A percentile compares a stretch with the other conserved stretches of the same genome.
phyloP scores from a whole-genome alignment of 352 stramenopile species.

The Phytophthora constricta region DNA sequence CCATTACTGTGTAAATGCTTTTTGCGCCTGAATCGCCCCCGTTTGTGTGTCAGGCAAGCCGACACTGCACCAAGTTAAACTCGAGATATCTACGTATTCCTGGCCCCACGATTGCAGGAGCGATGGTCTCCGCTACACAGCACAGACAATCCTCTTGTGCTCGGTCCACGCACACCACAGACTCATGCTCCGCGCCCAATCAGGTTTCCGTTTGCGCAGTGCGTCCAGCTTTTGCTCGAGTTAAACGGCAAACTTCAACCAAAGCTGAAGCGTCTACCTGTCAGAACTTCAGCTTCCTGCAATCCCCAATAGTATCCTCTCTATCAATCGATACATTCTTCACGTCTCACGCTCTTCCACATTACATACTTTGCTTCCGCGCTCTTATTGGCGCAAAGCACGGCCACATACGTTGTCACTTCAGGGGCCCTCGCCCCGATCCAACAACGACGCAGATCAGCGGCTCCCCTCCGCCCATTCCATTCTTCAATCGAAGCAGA shows the following conservation, averaged over 20 bases:
- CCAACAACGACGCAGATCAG: neutral
- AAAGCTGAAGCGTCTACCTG: neutral
- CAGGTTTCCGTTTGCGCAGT: neutral
- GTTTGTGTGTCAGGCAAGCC: no score
- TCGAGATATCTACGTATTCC: no score
- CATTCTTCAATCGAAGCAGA: neutral
- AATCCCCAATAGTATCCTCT: no score
- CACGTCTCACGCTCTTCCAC: no score
- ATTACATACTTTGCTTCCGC: neutral
- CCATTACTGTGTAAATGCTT: no score
- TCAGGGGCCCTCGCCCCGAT: neutral
- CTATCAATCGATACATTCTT: no score
- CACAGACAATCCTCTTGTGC: neutral
- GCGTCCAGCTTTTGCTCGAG: neutral
- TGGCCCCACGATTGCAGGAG: no score
- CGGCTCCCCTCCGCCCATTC: neutral
- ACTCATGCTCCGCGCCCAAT: neutral
- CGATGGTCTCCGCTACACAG: no score
- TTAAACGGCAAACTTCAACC: neutral
- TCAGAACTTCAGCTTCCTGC: no score
- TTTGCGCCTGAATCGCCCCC: no score
- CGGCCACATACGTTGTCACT: neutral
- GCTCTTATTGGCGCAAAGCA: neutral
- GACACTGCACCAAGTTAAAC: no score
- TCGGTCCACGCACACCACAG: neutral